Evolutionary conservation across 805 yeast species (phyloP).

Genomic region (Saccharomycopsis vini): DNA sequence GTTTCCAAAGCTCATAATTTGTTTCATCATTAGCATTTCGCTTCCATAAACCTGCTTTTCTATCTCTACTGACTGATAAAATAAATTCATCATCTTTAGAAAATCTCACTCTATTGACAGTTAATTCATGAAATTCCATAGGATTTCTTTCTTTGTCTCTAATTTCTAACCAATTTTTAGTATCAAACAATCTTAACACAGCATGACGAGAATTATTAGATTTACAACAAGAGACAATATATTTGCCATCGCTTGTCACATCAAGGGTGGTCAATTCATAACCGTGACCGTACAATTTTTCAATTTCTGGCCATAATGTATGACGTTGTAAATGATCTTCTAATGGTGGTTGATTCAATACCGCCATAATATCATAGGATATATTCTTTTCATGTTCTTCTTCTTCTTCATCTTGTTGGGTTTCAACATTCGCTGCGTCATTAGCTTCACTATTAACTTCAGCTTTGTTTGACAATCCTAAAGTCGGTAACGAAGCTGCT

Average conservation of each 20-base stretch:
- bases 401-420: conserved; percentile 24
- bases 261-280: conserved; percentile 83
- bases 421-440: conserved; percentile 29
- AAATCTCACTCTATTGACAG: conserved; percentile 76
- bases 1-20: conserved; percentile 29
- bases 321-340: conserved; percentile 89
- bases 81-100: conserved; percentile 59
- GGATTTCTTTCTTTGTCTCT: conserved; percentile 31
- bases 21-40: conserved; percentile 28
- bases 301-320: conserved; percentile 91
- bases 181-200: conserved; percentile 66
- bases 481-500: conserved; percentile 83
- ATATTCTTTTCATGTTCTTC: conserved; percentile 28
- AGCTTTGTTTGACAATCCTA: conserved; percentile 90
- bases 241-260: conserved; percentile 48
- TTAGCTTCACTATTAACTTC: conserved; percentile 34
- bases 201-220: conserved; percentile 83
- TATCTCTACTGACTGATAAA: conserved; percentile 79
- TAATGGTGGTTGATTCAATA: conserved; percentile 69
- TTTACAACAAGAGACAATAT: conserved; percentile 85
- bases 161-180: conserved; percentile 51
- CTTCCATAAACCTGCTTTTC: conserved; percentile 72
- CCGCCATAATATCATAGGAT: conserved; percentile 30
- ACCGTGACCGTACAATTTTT: conserved; percentile 95
- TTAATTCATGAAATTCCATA: conserved; percentile 65